Conservation (phyloP, 441 rosid genomes). For the Metrosideros polymorpha region DNA sequence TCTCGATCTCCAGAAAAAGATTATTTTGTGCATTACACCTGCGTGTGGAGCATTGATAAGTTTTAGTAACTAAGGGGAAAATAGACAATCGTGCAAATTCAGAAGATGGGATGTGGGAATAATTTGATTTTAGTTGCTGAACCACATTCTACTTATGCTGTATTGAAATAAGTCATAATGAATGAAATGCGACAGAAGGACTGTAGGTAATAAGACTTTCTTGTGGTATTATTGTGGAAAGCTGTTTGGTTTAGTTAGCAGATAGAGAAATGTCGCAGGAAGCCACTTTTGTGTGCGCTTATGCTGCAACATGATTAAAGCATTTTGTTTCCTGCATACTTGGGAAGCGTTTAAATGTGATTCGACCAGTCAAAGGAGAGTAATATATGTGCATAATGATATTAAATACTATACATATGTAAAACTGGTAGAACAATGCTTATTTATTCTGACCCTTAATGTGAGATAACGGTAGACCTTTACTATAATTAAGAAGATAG, state of each 20-base stretch:
- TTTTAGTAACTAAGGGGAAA: background rate
- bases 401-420: background rate
- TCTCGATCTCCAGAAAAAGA: background rate
- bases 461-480: background rate
- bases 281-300: background rate
- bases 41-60: background rate
- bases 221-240: background rate
- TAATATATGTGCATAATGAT: background rate
- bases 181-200: background rate
- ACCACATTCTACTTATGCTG: background rate
- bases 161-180: background rate
- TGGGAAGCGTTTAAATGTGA: background rate
- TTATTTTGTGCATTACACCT: background rate
- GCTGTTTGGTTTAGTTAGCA: background rate
- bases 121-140: background rate
- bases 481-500: background rate
- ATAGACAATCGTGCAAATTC: background rate
- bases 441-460: background rate
- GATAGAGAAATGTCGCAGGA: background rate
- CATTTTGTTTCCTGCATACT: background rate
- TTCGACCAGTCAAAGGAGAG: background rate
- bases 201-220: background rate
- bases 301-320: background rate
- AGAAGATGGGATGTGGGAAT: background rate
- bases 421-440: background rate